Base-by-base conservation (phyloP, 225 moss, liverwort and hornwort genomes). In the Sphagnum contortum region DNA sequence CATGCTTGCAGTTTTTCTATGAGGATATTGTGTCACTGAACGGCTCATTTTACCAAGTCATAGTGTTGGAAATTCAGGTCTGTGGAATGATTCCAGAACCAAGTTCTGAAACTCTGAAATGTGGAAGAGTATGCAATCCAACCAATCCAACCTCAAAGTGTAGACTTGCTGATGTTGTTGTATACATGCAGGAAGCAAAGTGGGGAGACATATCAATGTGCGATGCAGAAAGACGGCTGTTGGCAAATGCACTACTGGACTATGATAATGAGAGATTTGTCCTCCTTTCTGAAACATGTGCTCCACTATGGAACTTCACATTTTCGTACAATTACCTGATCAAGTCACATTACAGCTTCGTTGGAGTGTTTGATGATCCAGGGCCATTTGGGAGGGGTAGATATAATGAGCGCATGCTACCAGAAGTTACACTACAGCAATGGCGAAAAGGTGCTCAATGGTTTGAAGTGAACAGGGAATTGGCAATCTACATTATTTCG, bases 171-270 rank as follows among this genome's bases (percentile, higher is more conserved):
- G 52, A 6, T 52, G 6, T 9, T 52, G 52, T 6, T 52, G 52
- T 5, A 5, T 52, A 52, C 0, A 5, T 64, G 52, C 9, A 52
- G 52, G 52, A 5, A 9, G 52, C 52, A 9, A 9, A 52, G 7
- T 52, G 52, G 52, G 52, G 52, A 5, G 52, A 52, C 9, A 52
- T 52, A 5, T 5, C 52, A 52, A 52, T 52, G 52, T 52, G 52
- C 11, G 64, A 65, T 14, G 79, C 71, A 5, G 76, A 69, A 48
- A 73, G 83, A 57, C 70, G 83, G 59, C 69, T 83, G 0, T 46
- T 83, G 5, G 83, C 83, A 0, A 83, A 83, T 63, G 83, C 83
- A 1, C 73, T 83, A 3, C 60, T 77, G 56, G 83, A 83, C 59
- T 79, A 83, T 48, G 61, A 47, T 7, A 83, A 83, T 61, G 73